phyloP scores from a whole-genome alignment of 331 rosid species.

The Rosa hybrid region DNA sequence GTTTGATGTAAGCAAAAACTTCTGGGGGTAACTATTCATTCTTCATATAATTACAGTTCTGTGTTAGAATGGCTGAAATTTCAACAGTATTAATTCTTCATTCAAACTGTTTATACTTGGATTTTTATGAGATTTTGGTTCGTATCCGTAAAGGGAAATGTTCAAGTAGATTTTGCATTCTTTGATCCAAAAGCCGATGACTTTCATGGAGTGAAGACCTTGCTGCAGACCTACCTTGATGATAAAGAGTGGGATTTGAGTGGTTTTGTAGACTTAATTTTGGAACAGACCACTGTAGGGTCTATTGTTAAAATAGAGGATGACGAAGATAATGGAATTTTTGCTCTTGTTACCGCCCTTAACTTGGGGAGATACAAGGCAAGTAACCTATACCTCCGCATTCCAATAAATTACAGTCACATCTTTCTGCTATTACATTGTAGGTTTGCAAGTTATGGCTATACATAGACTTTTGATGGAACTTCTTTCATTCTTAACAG shows the following conservation, averaged over 20 bases:
- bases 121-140: slow-evolving; percentile 10
- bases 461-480: neutral
- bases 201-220: slow-evolving; percentile 81
- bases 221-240: slow-evolving; percentile 77
- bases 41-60: neutral
- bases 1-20: slow-evolving; percentile 50
- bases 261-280: slow-evolving; percentile 74
- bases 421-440: neutral
- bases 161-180: slow-evolving; percentile 87
- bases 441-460: neutral
- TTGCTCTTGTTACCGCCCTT: slow-evolving; percentile 65
- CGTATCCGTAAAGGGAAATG: slow-evolving; percentile 44
- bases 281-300: slow-evolving; percentile 90
- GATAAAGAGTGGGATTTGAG: slow-evolving; percentile 73
- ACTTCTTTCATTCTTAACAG: slow-evolving; percentile 36
- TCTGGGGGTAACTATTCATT: neutral
- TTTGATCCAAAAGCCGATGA: slow-evolving; percentile 80
- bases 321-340: slow-evolving; percentile 83
- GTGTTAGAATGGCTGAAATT: neutral
- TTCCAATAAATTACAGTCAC: neutral
- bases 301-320: slow-evolving; percentile 78
- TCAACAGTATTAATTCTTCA: neutral
- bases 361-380: slow-evolving; percentile 71
- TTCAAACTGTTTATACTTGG: neutral
- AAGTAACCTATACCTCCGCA: slow-evolving; percentile 27